A percentile compares a stretch with the other conserved stretches of the same genome.
Conservation (phyloP, 257 asterid species). For the Cordia subcordata region DNA sequence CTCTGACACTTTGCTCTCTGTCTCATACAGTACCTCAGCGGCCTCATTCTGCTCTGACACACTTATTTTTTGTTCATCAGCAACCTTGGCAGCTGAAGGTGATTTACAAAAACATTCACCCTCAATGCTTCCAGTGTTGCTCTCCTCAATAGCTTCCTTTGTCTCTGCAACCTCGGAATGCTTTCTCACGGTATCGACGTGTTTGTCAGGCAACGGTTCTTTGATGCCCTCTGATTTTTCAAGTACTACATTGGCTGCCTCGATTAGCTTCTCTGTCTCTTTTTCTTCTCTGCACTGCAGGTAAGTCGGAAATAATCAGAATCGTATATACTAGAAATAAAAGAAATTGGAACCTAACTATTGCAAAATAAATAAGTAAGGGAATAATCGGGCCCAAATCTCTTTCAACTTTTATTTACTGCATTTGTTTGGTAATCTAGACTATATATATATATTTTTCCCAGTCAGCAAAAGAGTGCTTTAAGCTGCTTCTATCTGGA, state of each 20-base stretch:
- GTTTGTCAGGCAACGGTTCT: neutral
- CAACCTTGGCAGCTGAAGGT: constrained; percentile 11
- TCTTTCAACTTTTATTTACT: neutral
- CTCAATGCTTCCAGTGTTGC: constrained; percentile 2
- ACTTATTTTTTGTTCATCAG: constrained; percentile 13
- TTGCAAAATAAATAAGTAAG: neutral
- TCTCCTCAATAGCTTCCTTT: constrained; percentile 7
- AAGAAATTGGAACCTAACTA: neutral
- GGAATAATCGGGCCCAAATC: too few species aligned
- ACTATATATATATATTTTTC: too few species aligned
- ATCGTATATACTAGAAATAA: neutral
- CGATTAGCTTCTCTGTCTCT: neutral
- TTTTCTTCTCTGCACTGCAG: constrained; percentile 9
- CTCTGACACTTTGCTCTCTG: constrained; percentile 4
- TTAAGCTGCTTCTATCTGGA: too few species aligned
- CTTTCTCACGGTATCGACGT: neutral
- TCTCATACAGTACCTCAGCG: constrained; percentile 3
- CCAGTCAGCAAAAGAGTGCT: too few species aligned
- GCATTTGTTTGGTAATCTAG: too few species aligned
- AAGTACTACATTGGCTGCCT: neutral
- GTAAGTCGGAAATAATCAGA: neutral
- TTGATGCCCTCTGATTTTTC: neutral
- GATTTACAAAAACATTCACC: constrained; percentile 6
- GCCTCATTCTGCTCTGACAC: neutral
- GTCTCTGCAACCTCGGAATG: neutral